Conservation (phyloP, 2,329 filamentous ascomycete species). For the Colletotrichum coccodes region DNA sequence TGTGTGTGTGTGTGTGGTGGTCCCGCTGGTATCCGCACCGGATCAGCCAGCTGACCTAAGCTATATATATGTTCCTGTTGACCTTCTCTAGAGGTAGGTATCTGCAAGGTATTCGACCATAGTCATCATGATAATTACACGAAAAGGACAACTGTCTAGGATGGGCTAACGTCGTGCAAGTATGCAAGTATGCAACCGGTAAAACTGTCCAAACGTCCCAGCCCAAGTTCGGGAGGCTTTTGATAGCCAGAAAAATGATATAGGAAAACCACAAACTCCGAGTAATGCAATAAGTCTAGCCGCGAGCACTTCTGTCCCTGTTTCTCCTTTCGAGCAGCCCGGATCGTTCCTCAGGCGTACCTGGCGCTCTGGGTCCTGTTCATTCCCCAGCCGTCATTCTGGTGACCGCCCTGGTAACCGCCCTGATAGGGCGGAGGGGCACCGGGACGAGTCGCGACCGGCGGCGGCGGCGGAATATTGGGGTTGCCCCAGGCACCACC, state of each 20-base stretch:
- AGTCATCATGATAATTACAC: slow-evolving; percentile 27
- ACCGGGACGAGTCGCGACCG: slow-evolving; percentile 16
- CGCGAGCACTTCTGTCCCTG: background rate
- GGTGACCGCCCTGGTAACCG: slow-evolving; percentile 2
- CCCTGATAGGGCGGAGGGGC: slow-evolving; percentile 12
- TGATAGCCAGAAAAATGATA: background rate
- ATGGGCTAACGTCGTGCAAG: background rate
- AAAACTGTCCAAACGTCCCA: background rate
- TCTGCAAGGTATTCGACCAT: slow-evolving; percentile 12
- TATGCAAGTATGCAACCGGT: slow-evolving; percentile 6
- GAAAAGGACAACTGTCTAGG: background rate
- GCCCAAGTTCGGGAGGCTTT: background rate
- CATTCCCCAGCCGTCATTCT: slow-evolving; percentile 20
- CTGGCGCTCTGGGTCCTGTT: slow-evolving; percentile 34
- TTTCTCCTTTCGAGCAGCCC: background rate
- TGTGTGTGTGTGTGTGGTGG: background rate
- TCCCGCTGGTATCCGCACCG: slow-evolving; percentile 21
- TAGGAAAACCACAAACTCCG: slow-evolving; percentile 30
- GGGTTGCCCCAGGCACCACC: slow-evolving; percentile 28
- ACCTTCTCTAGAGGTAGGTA: slow-evolving; percentile 18
- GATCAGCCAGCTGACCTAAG: slow-evolving; percentile 36
- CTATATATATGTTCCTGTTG: slow-evolving; percentile 10
- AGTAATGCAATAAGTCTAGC: slow-evolving; percentile 26
- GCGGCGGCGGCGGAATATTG: slow-evolving; percentile 26
- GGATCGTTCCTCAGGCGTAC: slow-evolving; percentile 34